Base-by-base conservation (phyloP, 169 alveolate genomes). In the Theileria equi region DNA sequence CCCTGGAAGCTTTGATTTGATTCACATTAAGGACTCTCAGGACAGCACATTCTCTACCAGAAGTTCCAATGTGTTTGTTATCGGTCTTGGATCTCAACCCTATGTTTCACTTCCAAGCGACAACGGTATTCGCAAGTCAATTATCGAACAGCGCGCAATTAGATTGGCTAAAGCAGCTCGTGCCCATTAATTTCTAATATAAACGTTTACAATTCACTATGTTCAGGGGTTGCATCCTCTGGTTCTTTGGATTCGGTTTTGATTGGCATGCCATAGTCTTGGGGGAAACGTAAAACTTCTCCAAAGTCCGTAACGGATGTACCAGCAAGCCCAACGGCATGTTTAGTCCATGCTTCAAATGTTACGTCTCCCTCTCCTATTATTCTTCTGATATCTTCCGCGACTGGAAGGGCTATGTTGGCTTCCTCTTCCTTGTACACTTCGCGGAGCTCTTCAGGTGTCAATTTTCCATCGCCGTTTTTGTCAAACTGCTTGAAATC, bases 11-110 rank as follows among this genome's bases (percentile, higher is more conserved):
- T 95, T 93, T 91, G 98, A 96, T 77, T 94, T 97, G 67, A 94
- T 94, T 54, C 98, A 96, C 92, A 85, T 95, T 36, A 93, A 89
- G 89, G 99, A 97, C 80, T 83, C 95, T 32, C 68, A 83, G 34
- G 98, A 97, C 41, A 89, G 93, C 87, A 78, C 81, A 31, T 98
- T 96, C 92, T 96, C 98, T 62, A 98, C 99, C 44, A 91, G 98
- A 63, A 73, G 95, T 62, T 80, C 94, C 69, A 95, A 96, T 89
- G 96, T 97, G 66, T 94, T 96, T 80, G 95, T 96, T 66, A 95
- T 96, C 57, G 99, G 99, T 28, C 88, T 91, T 73, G 98, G 96
- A 40, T 84, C 89, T 81, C 93, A 95, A 78, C 87, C 98, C 59
- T 89, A 89, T 91, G 89, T 95, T 70, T 79, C 98, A 32, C 91